Conservation (phyloP, 139 green algal species). For the Raphidocelis subcapitata region DNA sequence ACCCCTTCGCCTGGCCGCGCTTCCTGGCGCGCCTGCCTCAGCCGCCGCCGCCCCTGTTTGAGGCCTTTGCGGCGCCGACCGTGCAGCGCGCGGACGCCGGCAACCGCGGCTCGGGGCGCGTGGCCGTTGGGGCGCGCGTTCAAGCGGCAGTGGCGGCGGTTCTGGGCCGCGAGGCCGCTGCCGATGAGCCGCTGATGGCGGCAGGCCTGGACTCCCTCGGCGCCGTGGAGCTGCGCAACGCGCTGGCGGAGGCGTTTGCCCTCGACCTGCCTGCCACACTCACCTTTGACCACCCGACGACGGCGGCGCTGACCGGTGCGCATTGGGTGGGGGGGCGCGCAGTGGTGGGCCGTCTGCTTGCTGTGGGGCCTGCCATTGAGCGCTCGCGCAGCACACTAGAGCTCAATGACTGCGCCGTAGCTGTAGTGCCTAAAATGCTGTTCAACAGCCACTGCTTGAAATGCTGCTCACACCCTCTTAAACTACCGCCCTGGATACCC, state of each 20-base stretch:
- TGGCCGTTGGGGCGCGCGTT: constrained; percentile 14
- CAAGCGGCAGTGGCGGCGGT: constrained; percentile 32
- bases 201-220: constrained; percentile 74
- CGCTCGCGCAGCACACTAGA: no score
- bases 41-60: constrained; percentile 28
- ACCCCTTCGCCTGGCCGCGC: constrained; percentile 62
- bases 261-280: constrained; percentile 76
- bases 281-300: constrained; percentile 81
- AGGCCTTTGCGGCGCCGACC: constrained; percentile 12
- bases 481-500: no score
- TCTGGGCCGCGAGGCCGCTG: constrained; percentile 38
- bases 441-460: no score
- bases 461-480: no score
- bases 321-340: background rate
- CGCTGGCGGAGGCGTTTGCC: constrained; percentile 49
- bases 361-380: background rate
- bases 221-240: constrained; percentile 78
- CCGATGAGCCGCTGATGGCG: constrained; percentile 63
- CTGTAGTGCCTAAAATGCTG: no score
- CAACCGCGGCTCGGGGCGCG: background rate
- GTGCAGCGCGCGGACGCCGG: background rate
- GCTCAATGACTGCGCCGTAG: no score
- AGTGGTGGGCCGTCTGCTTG: background rate
- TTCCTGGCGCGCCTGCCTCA: constrained; percentile 51
- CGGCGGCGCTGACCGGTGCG: constrained; percentile 35